These are phyloP conservation scores for Pyrrhoderma noxium DNA, from an alignment of 1,284 basidiomycete species.

Conservation along the genomic window DNA sequence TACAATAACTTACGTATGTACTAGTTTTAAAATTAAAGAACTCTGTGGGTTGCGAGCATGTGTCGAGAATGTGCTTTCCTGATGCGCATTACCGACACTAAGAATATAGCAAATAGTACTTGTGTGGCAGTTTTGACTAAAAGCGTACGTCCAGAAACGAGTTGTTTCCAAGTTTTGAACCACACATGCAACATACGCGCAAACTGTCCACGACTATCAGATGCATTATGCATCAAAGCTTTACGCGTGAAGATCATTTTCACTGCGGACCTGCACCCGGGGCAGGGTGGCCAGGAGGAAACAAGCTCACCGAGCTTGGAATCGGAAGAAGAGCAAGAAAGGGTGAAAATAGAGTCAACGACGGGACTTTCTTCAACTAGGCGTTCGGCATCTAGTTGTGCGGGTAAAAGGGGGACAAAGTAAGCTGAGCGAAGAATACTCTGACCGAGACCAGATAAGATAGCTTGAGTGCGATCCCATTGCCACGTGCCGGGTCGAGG, in stretches of 20 bases:
- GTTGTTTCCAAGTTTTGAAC: conserved; percentile 19
- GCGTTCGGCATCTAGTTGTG: neutral
- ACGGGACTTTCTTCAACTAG: conserved; percentile 1
- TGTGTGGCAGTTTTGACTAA: conserved; percentile 19
- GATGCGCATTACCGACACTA: conserved; percentile 21
- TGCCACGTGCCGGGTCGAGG: conserved; percentile 11
- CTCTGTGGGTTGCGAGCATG: too few relatives aligned
- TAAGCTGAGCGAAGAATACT: conserved; percentile 10
- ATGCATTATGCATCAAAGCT: neutral
- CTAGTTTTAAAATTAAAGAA: too few relatives aligned
- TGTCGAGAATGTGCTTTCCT: conserved; percentile 9
- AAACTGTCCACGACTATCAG: neutral
- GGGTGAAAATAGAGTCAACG: conserved; percentile 10
- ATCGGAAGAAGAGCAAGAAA: neutral
- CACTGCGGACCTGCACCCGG: conserved; percentile 21
- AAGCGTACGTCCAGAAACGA: conserved; percentile 20
- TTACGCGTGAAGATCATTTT: conserved; percentile 18
- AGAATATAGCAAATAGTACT: conserved; percentile 20
- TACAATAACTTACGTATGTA: too few relatives aligned
- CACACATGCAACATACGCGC: conserved; percentile 6
- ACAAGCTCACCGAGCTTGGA: conserved; percentile 18
- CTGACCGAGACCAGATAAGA: conserved; percentile 16
- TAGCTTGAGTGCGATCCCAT: conserved; percentile 17
- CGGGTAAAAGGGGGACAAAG: conserved; percentile 9
- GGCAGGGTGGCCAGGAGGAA: conserved; percentile 21